Percentiles rank a stretch among this genome's conserved stretches.
Evolutionary conservation across 2,329 filamentous ascomycete species (phyloP).

Genomic region (Penicillium verrucosum): DNA sequence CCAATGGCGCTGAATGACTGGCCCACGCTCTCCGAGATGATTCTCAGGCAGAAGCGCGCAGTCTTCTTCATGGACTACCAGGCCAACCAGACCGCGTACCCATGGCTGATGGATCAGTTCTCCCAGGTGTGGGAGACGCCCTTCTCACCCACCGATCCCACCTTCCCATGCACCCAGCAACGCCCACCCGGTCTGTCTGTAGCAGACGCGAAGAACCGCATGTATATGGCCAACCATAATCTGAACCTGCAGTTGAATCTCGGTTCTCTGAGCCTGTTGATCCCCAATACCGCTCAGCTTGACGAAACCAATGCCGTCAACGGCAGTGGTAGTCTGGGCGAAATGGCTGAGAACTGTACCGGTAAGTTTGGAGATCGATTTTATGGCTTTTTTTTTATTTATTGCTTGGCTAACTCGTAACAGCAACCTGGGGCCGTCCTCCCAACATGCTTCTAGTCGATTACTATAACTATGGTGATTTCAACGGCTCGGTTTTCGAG

Average conservation of each 20-base stretch:
- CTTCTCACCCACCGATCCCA: conserved; percentile 67
- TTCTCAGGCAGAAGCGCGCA: conserved; percentile 66
- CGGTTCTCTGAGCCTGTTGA: conserved; percentile 60
- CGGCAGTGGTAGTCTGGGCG: conserved; percentile 65
- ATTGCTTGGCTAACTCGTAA: conserved; percentile 11
- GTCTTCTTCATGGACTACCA: conserved; percentile 83
- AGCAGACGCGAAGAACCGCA: conserved; percentile 55
- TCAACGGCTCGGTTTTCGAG: conserved; percentile 72
- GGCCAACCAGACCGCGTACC: conserved; percentile 72
- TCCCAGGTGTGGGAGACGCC: conserved; percentile 87
- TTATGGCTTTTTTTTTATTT: background rate
- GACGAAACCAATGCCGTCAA: conserved; percentile 68
- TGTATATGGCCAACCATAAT: conserved; percentile 90
- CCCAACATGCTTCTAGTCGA: conserved; percentile 81
- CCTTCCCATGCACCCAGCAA: conserved; percentile 75
- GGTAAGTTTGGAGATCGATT: conserved; percentile 29
- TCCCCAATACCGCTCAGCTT: conserved; percentile 67
- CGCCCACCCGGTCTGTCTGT: conserved; percentile 65
- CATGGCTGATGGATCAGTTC: conserved; percentile 86
- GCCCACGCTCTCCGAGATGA: conserved; percentile 78
- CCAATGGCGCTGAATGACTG: conserved; percentile 73
- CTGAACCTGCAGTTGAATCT: conserved; percentile 74
- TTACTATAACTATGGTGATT: conserved; percentile 72
- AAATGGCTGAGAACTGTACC: conserved; percentile 61
- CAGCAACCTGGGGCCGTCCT: conserved; percentile 60